Evolutionary conservation across 257 asterid genomes (phyloP).

Genomic region (Buddleja alternifolia): DNA sequence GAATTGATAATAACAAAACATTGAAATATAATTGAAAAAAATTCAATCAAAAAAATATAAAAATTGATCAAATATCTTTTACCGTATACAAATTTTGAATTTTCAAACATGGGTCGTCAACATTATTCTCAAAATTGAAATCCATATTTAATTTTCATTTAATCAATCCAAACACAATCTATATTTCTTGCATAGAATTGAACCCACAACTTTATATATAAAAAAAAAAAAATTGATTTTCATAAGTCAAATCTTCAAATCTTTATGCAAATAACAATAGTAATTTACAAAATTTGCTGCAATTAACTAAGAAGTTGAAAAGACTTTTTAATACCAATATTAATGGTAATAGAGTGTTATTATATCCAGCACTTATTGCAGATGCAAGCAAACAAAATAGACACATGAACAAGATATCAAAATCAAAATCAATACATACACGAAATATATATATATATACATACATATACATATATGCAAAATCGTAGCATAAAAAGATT

Average conservation of each 20-base stretch:
- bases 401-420: conserved; percentile 18
- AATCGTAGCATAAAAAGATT: too few relatives aligned
- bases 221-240: not conserved
- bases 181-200: too few relatives aligned
- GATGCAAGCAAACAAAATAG: conserved; percentile 4
- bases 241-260: conserved; percentile 3
- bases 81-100: too few relatives aligned
- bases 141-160: too few relatives aligned
- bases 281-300: conserved; percentile 20
- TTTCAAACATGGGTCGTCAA: too few relatives aligned
- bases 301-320: conserved; percentile 16
- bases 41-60: too few relatives aligned
- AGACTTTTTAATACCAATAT: conserved; percentile 7
- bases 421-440: conserved; percentile 8
- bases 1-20: too few relatives aligned
- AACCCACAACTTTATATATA: not conserved
- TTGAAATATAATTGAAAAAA: too few relatives aligned
- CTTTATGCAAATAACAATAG: conserved; percentile 18
- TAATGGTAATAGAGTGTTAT: conserved; percentile 13
- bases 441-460: conserved; percentile 18
- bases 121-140: too few relatives aligned
- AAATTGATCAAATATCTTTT: too few relatives aligned
- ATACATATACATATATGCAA: too few relatives aligned
- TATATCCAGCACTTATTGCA: conserved; percentile 21
- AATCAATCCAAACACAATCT: too few relatives aligned